A percentile compares a stretch with the other conserved stretches of the same genome.
These are phyloP conservation scores for Cyclanthera cordifolia DNA, from an alignment of 306 rosid genomes.

Conservation along the genomic window DNA sequence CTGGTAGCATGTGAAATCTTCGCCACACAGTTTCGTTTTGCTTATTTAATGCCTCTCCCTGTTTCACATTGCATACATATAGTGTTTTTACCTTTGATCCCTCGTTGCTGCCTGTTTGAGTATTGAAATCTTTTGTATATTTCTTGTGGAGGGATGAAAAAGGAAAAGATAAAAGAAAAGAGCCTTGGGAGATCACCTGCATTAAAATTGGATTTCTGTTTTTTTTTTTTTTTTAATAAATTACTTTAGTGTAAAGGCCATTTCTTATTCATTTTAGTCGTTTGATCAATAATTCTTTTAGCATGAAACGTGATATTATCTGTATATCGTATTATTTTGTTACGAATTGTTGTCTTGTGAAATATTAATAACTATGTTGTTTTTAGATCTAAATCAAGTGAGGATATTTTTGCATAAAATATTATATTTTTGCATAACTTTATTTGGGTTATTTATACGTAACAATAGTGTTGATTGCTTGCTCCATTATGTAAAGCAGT, in stretches of 20 bases:
- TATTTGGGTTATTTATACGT: too few relatives aligned
- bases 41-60: not conserved
- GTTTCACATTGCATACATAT: conserved; percentile 9
- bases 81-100: conserved; percentile 15
- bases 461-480: too few relatives aligned
- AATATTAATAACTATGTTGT: not conserved
- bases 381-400: not conserved
- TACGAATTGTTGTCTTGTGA: not conserved
- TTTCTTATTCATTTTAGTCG: conserved; percentile 3
- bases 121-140: conserved; percentile 49
- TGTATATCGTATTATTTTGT: not conserved
- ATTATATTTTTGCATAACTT: too few relatives aligned
- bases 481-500: too few relatives aligned
- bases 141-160: conserved; percentile 35
- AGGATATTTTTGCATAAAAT: not conserved
- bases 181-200: conserved; percentile 26
- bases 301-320: not conserved
- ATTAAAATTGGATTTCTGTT: conserved; percentile 2
- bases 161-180: conserved; percentile 10
- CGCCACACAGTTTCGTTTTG: not conserved
- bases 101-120: conserved; percentile 35
- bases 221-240: not conserved
- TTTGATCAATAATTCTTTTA: not conserved
- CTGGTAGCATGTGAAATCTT: conserved; percentile 14
- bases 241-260: conserved; percentile 11